Evolutionary conservation across 2,329 filamentous ascomycete genomes (phyloP).

Genomic region (Hypoxylon sp.): DNA sequence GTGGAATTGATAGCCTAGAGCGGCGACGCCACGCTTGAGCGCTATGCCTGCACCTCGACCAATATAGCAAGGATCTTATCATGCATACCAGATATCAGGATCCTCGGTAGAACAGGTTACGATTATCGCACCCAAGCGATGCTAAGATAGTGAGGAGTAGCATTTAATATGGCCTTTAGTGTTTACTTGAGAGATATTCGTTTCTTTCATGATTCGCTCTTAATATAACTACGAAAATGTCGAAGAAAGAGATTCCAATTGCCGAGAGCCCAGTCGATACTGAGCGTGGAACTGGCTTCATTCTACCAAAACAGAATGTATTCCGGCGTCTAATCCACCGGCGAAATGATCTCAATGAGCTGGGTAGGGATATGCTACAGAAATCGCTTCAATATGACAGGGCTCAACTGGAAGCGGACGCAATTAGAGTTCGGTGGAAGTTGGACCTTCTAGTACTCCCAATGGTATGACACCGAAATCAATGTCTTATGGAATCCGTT

Average conservation of each 20-base stretch:
- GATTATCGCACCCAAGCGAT: constrained; percentile 13
- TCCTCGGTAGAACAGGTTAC: constrained; percentile 10
- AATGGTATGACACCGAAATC: constrained; percentile 49
- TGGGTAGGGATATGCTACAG: constrained; percentile 52
- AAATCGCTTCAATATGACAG: constrained; percentile 56
- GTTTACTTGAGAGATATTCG: background rate
- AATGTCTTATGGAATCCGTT: background rate
- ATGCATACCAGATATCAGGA: constrained; percentile 23
- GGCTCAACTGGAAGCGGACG: constrained; percentile 54
- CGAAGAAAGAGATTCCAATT: constrained; percentile 28
- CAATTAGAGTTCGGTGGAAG: constrained; percentile 55
- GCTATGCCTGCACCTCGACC: constrained; percentile 11
- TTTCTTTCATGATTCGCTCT: background rate
- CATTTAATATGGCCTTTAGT: constrained; percentile 24
- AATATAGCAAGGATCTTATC: constrained; percentile 41
- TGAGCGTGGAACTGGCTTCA: constrained; percentile 32
- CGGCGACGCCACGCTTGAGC: constrained; percentile 21
- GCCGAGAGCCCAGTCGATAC: constrained; percentile 31
- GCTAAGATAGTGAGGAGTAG: constrained; percentile 26
- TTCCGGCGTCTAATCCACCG: constrained; percentile 39
- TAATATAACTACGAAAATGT: constrained; percentile 31
- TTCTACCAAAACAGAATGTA: constrained; percentile 42
- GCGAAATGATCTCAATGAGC: constrained; percentile 43
- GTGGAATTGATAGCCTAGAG: constrained; percentile 13
- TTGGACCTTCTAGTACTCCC: constrained; percentile 57